Percentiles rank a stretch among this genome's conserved stretches.
Evolutionary conservation across 805 yeast genomes (phyloP).

Genomic region (Yamadazyma insecticola): DNA sequence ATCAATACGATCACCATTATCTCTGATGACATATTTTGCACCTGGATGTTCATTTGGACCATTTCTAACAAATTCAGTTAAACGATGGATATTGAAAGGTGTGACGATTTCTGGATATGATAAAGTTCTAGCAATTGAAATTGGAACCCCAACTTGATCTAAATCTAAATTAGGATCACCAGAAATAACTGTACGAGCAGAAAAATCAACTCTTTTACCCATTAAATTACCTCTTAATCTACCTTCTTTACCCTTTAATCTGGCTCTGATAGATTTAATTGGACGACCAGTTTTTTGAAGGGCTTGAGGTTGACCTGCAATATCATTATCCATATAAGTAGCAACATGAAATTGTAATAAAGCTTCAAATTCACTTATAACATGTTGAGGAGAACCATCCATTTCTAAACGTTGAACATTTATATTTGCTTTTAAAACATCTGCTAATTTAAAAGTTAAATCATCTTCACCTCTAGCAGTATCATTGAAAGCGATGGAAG

Average conservation of each 20-base stretch:
- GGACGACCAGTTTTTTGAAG: slow-evolving; percentile 98
- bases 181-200: slow-evolving; percentile 98
- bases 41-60: slow-evolving; percentile 99
- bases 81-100: slow-evolving; percentile 90
- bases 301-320: slow-evolving; percentile 99
- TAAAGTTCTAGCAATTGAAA: slow-evolving; percentile 90
- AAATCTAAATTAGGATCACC: slow-evolving; percentile 98
- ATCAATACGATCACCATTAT: slow-evolving; percentile 98
- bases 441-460: slow-evolving; percentile 94
- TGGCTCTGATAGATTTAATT: slow-evolving; percentile 97
- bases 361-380: slow-evolving; percentile 92
- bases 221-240: slow-evolving; percentile 96
- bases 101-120: slow-evolving; percentile 98
- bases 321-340: slow-evolving; percentile 98
- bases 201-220: slow-evolving; percentile 99
- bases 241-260: slow-evolving; percentile 99
- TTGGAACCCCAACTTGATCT: slow-evolving; percentile 99
- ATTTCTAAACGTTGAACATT: slow-evolving; percentile 96
- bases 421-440: slow-evolving; percentile 92
- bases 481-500: slow-evolving; percentile 96
- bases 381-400: slow-evolving; percentile 99
- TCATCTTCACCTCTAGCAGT: slow-evolving; percentile 99
- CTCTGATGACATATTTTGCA: slow-evolving; percentile 97
- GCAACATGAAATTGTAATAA: slow-evolving; percentile 96
- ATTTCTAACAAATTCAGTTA: slow-evolving; percentile 90